phyloP scores from a whole-genome alignment of 106 monocot genomes.

The Platanthera zijinensis region DNA sequence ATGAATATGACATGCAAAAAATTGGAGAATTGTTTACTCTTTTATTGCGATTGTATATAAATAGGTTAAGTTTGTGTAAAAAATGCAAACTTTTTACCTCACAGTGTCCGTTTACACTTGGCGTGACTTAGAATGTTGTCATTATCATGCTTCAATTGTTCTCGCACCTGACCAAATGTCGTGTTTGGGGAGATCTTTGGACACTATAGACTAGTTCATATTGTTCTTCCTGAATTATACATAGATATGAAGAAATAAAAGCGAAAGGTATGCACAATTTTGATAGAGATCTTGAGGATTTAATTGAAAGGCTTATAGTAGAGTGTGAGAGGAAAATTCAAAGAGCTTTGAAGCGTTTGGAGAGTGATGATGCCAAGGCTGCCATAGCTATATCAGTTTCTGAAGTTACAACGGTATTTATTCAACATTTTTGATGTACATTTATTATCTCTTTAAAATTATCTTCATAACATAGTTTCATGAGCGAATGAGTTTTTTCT shows the following conservation, averaged over 20 bases:
- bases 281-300: constrained; percentile 80
- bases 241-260: constrained; percentile 90
- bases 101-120: background rate
- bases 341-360: constrained; percentile 79
- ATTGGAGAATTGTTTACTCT: background rate
- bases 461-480: background rate
- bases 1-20: no score
- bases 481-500: background rate
- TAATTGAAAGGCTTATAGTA: constrained; percentile 80
- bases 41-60: background rate
- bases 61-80: background rate
- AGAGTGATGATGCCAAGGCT: constrained; percentile 89
- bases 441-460: background rate
- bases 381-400: constrained; percentile 93
- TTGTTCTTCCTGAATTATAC: constrained; percentile 14
- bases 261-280: constrained; percentile 57
- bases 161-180: no score
- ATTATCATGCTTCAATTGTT: no score
- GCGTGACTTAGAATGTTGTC: background rate
- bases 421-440: constrained; percentile 3
- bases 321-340: constrained; percentile 97
- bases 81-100: background rate
- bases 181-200: background rate
- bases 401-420: constrained; percentile 72
- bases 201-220: background rate